phyloP scores from a whole-genome alignment of 2,329 filamentous ascomycete species.

The Scedosporium minutisporum region DNA sequence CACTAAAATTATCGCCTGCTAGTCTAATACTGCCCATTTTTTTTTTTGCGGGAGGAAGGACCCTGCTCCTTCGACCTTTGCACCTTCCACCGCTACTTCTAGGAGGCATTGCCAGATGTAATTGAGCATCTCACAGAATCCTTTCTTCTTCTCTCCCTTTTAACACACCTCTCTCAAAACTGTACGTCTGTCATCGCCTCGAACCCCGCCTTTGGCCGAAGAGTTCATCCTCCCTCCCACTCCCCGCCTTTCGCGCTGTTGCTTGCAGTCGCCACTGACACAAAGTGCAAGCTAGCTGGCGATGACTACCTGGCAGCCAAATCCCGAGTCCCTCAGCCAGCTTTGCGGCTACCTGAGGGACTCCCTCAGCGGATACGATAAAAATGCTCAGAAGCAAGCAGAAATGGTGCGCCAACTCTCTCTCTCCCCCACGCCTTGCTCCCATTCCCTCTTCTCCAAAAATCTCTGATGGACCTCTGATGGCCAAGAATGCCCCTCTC shows the following conservation, averaged over 20 bases:
- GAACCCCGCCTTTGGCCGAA: conserved; percentile 1
- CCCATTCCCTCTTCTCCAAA: neutral
- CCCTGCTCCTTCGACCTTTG: neutral
- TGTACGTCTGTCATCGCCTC: neutral
- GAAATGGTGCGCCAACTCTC: conserved; percentile 57
- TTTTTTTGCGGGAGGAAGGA: neutral
- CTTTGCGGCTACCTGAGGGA: conserved; percentile 83
- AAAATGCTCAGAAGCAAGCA: conserved; percentile 74
- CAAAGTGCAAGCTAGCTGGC: conserved; percentile 16
- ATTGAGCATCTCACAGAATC: neutral
- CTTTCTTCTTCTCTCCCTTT: neutral
- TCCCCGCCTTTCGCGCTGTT: conserved; percentile 9
- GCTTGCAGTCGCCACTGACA: conserved; percentile 9
- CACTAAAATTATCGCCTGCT: conserved; percentile 6
- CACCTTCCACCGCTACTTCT: neutral
- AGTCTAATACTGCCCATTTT: neutral
- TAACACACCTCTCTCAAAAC: neutral
- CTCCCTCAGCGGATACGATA: conserved; percentile 78
- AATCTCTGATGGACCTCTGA: neutral
- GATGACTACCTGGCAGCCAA: conserved; percentile 84
- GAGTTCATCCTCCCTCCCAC: neutral
- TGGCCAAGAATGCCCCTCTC: neutral
- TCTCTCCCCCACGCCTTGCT: neutral
- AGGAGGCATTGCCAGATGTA: conserved; percentile 3
- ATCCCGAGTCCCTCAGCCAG: conserved; percentile 78